A percentile compares a stretch with the other conserved stretches of the same genome.
Evolutionary conservation across 495 filamentous ascomycete species (phyloP).

Genomic region (Penicillium waksmanii): DNA sequence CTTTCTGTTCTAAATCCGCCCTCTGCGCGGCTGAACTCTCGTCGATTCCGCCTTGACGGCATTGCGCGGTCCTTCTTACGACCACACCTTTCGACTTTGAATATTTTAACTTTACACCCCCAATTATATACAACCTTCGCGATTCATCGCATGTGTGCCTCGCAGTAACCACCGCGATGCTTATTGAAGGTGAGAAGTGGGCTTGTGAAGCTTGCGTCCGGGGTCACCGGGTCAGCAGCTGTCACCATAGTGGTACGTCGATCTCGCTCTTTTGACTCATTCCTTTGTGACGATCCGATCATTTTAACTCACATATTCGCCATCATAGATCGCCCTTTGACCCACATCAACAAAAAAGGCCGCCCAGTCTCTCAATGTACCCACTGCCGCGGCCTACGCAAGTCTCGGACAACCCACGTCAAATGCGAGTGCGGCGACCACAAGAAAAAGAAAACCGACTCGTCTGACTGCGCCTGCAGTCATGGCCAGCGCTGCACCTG

Average conservation of each 20-base stretch:
- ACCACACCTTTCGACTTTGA: constrained; percentile 26
- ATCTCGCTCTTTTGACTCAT: constrained; percentile 17
- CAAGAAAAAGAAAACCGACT: constrained; percentile 71
- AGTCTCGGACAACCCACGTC: constrained; percentile 92
- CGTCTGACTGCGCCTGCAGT: constrained; percentile 81
- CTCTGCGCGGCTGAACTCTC: constrained; percentile 34
- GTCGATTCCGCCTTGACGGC: constrained; percentile 48
- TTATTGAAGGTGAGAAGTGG: constrained; percentile 88
- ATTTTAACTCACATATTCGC: constrained; percentile 19
- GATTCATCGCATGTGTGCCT: constrained; percentile 51
- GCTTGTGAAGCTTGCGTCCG: constrained; percentile 93
- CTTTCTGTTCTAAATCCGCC: constrained; percentile 32
- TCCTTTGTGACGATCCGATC: not conserved
- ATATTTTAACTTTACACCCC: constrained; percentile 8
- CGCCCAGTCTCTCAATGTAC: constrained; percentile 97
- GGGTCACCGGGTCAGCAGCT: constrained; percentile 92
- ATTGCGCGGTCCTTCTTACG: constrained; percentile 31
- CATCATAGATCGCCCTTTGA: constrained; percentile 78
- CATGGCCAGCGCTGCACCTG: constrained; percentile 93
- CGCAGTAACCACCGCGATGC: constrained; percentile 61
- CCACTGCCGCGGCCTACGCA: constrained; percentile 95
- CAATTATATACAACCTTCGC: constrained; percentile 32
- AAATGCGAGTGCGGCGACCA: constrained; percentile 94
- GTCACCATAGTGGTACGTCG: constrained; percentile 83
- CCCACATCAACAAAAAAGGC: constrained; percentile 98